Evolutionary conservation across 345 rosid species (phyloP), one percentile per base, ranked within the genome.

Genomic region (Theobroma cacao): DNA sequence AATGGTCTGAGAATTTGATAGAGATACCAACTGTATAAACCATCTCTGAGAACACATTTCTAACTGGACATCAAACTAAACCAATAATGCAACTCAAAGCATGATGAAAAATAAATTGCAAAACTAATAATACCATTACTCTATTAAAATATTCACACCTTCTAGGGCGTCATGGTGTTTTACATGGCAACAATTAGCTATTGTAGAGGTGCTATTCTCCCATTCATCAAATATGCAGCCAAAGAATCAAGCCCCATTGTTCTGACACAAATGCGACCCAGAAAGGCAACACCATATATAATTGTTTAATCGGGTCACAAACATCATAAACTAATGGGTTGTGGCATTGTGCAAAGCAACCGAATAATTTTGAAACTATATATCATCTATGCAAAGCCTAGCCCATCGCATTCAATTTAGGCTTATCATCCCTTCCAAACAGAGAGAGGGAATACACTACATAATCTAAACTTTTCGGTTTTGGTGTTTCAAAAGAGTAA

Each of bases 1-100:
- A 69, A 69, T 45, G 24, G 58, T 69, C 47, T 28, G 38, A 69
- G 56, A 47, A 82, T 48, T 48, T 30, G 41, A 48, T 70, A 31
- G 18, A 30, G 5, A 28, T 28, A 4, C 48, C 48, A 20, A 65
- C 40, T 17, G 30, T 30, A 18, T 1, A 33, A 69, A 31, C 20
- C 41, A 33, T 71, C 61, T 30, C 40, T 0, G 36, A 7, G 40
- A 30, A 69, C 36, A 26, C 24, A n/a, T 69, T 28, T 69, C 74
- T 69, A 69, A 28, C 4, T 24, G 47, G 74, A 17, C 56, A 48
- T 28, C 56, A 69, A 66, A 69, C 18, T 45, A 28, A 48, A 20
- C 14, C 1, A 30, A 69, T 28, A 20, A 70, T 70, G 15, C 59
- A 31, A 48, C 28, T 30, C 41, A 70, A 15, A 30, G 59, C 75